Evolutionary conservation across 805 yeast species (phyloP).

Genomic region (Millerago galiae): DNA sequence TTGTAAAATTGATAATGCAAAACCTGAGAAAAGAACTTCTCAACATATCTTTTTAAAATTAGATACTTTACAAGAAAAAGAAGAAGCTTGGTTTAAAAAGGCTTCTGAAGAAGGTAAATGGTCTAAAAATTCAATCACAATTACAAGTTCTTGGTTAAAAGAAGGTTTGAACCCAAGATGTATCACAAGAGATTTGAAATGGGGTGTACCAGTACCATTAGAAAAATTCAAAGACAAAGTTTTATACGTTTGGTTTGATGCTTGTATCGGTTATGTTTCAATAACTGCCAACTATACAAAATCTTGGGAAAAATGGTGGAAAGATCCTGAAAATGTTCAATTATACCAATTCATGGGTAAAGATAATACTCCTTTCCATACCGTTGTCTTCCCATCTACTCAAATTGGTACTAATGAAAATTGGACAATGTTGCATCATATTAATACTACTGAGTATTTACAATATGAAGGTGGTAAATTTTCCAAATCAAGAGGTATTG

Average conservation of each 20-base stretch:
- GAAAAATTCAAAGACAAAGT: constrained; percentile 84
- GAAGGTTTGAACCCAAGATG: constrained; percentile 92
- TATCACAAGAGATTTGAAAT: constrained; percentile 91
- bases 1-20: constrained; percentile 83
- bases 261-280: constrained; percentile 93
- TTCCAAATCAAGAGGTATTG: constrained; percentile 95
- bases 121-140: constrained; percentile 87
- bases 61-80: constrained; percentile 74
- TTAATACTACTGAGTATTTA: constrained; percentile 91
- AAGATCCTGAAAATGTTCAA: constrained; percentile 78
- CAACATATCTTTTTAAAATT: constrained; percentile 80
- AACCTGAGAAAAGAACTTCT: constrained; percentile 76
- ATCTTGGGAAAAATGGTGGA: constrained; percentile 92
- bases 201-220: constrained; percentile 99
- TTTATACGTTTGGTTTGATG: constrained; percentile 98
- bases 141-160: constrained; percentile 88
- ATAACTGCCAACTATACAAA: constrained; percentile 89
- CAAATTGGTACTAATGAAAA: constrained; percentile 80
- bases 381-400: constrained; percentile 94
- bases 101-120: constrained; percentile 72
- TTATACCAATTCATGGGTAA: constrained; percentile 98
- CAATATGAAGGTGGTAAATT: constrained; percentile 98
- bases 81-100: constrained; percentile 64
- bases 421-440: constrained; percentile 89
- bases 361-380: constrained; percentile 98